Evolutionary conservation across 176 grass and related monocot genomes (phyloP).

Genomic region (Hyparrhenia diplandra): DNA sequence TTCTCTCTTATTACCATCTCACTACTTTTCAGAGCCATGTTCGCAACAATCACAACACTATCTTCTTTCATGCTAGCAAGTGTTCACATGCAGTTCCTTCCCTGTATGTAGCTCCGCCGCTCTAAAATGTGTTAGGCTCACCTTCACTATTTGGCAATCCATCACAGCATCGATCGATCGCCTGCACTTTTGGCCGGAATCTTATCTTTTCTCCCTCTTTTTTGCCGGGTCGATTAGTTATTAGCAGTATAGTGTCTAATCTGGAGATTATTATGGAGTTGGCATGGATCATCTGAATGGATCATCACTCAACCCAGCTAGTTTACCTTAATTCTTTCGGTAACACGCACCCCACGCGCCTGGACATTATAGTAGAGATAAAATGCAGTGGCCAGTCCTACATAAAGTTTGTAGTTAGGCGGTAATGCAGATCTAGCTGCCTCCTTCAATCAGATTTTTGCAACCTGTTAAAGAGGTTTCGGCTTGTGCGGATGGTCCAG

Average conservation of each 20-base stretch:
- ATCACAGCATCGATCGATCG: not conserved
- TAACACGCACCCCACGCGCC: not conserved
- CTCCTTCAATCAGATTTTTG: not conserved
- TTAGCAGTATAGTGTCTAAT: not conserved
- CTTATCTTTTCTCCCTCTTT: not conserved
- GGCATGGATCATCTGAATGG: not conserved
- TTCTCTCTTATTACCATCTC: not conserved
- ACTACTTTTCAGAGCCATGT: not conserved
- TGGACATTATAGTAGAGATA: not conserved
- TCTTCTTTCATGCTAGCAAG: not conserved
- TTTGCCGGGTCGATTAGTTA: not conserved
- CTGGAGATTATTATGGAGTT: not conserved
- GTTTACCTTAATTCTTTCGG: not conserved
- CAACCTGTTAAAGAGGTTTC: not conserved
- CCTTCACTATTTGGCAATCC: slow-evolving; percentile 8
- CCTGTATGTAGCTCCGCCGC: not conserved
- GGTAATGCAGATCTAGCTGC: not conserved
- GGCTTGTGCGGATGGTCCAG: slow-evolving; percentile 20
- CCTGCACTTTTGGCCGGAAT: not conserved
- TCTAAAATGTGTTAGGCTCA: slow-evolving; percentile 18
- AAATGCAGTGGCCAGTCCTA: not conserved
- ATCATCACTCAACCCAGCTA: not conserved
- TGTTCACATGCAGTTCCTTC: not conserved
- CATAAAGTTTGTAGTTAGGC: not conserved
- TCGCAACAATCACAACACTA: not conserved